phyloP scores from a whole-genome alignment of 345 rosid species.

The Pelargonium nanum region DNA sequence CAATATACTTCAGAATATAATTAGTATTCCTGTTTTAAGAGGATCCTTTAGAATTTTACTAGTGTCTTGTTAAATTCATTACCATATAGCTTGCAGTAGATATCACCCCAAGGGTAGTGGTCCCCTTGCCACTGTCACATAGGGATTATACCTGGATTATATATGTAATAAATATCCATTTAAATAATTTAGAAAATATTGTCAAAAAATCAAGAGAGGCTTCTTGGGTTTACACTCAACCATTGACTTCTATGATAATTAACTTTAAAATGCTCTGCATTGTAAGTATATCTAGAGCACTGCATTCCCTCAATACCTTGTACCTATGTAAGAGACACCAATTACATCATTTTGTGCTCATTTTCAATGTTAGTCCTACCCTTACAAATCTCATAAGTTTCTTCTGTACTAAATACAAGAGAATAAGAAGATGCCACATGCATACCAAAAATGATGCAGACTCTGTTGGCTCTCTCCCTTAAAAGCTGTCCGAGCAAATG shows the following conservation, averaged over 20 bases:
- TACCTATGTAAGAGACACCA: too few relatives aligned
- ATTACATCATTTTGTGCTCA: too few relatives aligned
- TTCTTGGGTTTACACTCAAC: not conserved
- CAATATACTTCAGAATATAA: not conserved
- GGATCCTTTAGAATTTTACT: not conserved
- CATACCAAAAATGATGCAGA: constrained; percentile 92
- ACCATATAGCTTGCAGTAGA: not conserved
- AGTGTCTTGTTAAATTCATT: not conserved
- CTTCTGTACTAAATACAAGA: not conserved
- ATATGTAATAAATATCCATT: too few relatives aligned
- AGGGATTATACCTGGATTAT: too few relatives aligned
- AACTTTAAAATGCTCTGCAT: not conserved
- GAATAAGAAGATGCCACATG: not conserved
- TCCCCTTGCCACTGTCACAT: too few relatives aligned
- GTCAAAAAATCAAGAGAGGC: too few relatives aligned
- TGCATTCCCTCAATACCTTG: not conserved
- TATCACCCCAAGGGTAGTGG: not conserved
- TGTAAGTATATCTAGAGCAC: not conserved
- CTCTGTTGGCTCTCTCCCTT: constrained; percentile 92
- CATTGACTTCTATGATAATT: not conserved
- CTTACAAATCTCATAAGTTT: not conserved
- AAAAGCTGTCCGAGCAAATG: constrained; percentile 83
- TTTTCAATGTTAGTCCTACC: too few relatives aligned
- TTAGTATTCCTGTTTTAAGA: not conserved
- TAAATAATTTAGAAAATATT: too few relatives aligned